These are phyloP conservation scores for Neocatenulostroma microsporum DNA, from an alignment of 2,329 filamentous ascomycete genomes.

Conservation along the genomic window DNA sequence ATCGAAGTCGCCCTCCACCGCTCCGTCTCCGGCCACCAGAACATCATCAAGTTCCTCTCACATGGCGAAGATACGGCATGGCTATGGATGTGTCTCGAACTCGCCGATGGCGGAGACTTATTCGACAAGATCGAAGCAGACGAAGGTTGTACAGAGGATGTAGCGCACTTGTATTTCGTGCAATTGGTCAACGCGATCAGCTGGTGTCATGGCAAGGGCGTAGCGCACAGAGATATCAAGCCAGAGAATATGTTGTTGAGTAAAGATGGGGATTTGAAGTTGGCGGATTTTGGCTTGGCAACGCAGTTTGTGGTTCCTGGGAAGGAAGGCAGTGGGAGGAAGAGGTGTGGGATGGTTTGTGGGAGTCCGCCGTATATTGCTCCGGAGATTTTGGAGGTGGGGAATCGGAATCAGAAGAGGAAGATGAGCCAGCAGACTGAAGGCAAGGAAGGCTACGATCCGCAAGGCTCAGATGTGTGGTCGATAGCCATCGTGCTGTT, in stretches of 20 bases:
- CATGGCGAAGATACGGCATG: slow-evolving; percentile 78
- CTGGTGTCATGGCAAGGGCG: slow-evolving; percentile 93
- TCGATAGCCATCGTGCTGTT: slow-evolving; percentile 97
- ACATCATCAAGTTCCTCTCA: slow-evolving; percentile 88
- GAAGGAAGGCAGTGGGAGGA: slow-evolving; percentile 90
- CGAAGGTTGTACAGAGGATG: slow-evolving; percentile 85
- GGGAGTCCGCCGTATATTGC: slow-evolving; percentile 90
- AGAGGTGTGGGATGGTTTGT: slow-evolving; percentile 81
- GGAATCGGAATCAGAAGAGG: slow-evolving; percentile 49
- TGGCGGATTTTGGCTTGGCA: slow-evolving; percentile 92
- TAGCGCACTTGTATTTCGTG: slow-evolving; percentile 92
- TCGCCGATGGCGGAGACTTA: slow-evolving; percentile 86
- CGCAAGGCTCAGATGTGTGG: slow-evolving; percentile 89
- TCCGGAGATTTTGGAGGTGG: slow-evolving; percentile 83
- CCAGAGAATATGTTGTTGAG: slow-evolving; percentile 87
- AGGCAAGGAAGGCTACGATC: slow-evolving; percentile 55
- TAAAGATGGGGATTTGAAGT: slow-evolving; percentile 75
- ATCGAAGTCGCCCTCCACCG: slow-evolving; percentile 88
- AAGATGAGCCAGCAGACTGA: slow-evolving; percentile 38
- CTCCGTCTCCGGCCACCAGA: slow-evolving; percentile 71
- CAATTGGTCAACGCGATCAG: slow-evolving; percentile 84
- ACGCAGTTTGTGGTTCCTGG: slow-evolving; percentile 98
- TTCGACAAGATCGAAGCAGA: slow-evolving; percentile 99
- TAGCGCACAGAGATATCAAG: slow-evolving; percentile 95
- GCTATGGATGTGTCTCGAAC: slow-evolving; percentile 98